Evolutionary conservation across 441 rosid genomes (phyloP).

Genomic region (Corymbia citriodora): DNA sequence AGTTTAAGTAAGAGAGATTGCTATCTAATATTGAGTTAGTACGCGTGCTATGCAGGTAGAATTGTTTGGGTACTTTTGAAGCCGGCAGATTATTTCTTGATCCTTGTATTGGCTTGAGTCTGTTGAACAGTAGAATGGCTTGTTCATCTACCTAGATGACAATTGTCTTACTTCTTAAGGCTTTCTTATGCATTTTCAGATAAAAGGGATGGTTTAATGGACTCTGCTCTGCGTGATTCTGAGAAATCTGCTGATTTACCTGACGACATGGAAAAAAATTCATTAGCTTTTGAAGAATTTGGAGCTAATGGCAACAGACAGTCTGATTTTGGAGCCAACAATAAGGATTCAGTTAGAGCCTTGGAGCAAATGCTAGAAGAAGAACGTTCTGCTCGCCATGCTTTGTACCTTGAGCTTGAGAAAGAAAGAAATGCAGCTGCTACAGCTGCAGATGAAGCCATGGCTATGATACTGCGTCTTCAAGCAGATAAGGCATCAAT

Average conservation of each 20-base stretch:
- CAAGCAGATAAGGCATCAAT: slow-evolving; percentile 54
- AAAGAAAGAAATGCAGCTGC: slow-evolving; percentile 82
- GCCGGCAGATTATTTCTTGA: neutral
- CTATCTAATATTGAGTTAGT: neutral
- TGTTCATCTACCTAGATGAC: neutral
- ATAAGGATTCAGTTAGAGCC: slow-evolving; percentile 21
- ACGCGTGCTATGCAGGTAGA: neutral
- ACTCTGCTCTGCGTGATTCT: slow-evolving; percentile 19
- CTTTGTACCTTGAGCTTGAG: slow-evolving; percentile 59
- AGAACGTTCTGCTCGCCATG: slow-evolving; percentile 33
- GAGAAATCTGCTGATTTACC: slow-evolving; percentile 21
- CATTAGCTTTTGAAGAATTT: slow-evolving; percentile 21
- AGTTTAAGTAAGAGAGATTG: neutral
- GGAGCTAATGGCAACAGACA: slow-evolving; percentile 10
- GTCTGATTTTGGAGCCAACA: slow-evolving; percentile 15
- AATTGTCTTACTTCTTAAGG: neutral
- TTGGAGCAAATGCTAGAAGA: slow-evolving; percentile 41
- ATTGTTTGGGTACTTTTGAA: neutral
- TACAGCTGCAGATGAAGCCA: slow-evolving; percentile 71
- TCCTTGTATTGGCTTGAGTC: neutral
- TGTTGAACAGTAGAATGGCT: neutral
- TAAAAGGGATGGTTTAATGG: slow-evolving; percentile 21
- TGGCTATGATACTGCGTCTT: slow-evolving; percentile 61
- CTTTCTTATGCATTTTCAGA: slow-evolving; percentile 21
- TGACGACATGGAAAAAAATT: slow-evolving; percentile 11